Percentiles rank a stretch among this genome's conserved stretches.
These are phyloP conservation scores for Aspergillus fumigatiaffinis DNA, from an alignment of 2,329 filamentous ascomycete genomes.

Conservation along the genomic window DNA sequence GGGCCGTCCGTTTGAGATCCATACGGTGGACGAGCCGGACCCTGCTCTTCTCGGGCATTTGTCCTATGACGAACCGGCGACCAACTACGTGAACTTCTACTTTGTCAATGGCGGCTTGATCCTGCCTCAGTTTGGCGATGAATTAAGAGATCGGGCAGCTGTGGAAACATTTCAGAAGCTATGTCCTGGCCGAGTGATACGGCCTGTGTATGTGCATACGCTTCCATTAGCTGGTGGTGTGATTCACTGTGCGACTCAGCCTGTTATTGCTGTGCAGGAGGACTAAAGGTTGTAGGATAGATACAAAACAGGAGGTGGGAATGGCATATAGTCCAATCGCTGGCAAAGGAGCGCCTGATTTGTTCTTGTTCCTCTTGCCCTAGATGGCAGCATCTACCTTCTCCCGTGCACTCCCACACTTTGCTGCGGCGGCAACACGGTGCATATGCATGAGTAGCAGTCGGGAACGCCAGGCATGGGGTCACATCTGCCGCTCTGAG, in stretches of 20 bases:
- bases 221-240: slow-evolving; percentile 25
- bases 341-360: no score
- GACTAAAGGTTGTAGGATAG: not conserved
- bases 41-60: slow-evolving; percentile 2
- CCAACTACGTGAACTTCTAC: slow-evolving; percentile 28
- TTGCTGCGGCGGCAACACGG: no score
- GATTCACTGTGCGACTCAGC: slow-evolving; percentile 29
- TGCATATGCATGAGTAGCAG: no score
- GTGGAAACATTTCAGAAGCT: slow-evolving; percentile 17
- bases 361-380: no score
- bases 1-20: slow-evolving; percentile 19
- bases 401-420: no score
- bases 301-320: not conserved
- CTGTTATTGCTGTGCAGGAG: slow-evolving; percentile 4
- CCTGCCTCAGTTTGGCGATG: slow-evolving; percentile 24
- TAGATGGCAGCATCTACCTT: no score
- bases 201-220: slow-evolving; percentile 17
- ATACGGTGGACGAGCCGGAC: slow-evolving; percentile 22
- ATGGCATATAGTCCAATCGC: no score
- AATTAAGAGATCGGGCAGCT: slow-evolving; percentile 15
- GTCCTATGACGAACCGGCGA: slow-evolving; percentile 16
- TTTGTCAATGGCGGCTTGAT: slow-evolving; percentile 28
- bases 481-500: no score
- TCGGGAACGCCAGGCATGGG: no score
- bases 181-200: slow-evolving; percentile 19